Base-by-base conservation (phyloP, 768 basidiomycete genomes). In the Termitomyces sp. region DNA sequence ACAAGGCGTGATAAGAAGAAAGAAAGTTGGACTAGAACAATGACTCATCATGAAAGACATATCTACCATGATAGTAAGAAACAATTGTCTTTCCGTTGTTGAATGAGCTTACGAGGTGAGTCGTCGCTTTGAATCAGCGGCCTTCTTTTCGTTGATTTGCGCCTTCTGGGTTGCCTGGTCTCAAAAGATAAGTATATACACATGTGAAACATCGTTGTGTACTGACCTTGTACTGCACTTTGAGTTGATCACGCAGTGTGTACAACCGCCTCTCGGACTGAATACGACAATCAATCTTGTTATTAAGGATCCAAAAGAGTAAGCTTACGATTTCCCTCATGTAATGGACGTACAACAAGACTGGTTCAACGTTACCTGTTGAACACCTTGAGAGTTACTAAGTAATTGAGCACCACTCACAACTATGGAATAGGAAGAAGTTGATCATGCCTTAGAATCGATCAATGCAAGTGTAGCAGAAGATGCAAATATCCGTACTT, bases 71-170 rank as follows among this genome's bases (percentile, higher is more conserved):
- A 29, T 37, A 18, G 60, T 55, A 9, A 41, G 55, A 26, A 60
- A 18, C 33, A 10, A 29, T 28, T 24, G 49, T 51, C 36, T 20
- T 10, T 36, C 16, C 16, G 44, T 34, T 0, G 26, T 26, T n/a
- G 45, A 36, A 8, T 28, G 9, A 33, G 80, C 83, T 73, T 79
- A 84, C 87, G 88, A 86, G 62, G 90, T 91, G 26, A 91, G 76
- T 18, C 89, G 82, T 22, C 87, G 80, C 69, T 94, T 95, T 5
- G 88, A 90, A 62, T 94, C 94, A 5, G 86, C 83, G 70, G 83
- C 83, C 57, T 82, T 84, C 49, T 83, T 77, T 68, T 90, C 90
- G 62, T 88, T 87, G 46, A 90, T 78, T 69, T 92, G 89, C 6
- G 90, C 90, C 51, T 84, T 77, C 79, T 90, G 78, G 63, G 86